Conservation (phyloP, 129 eudicot genomes). For the Helichrysum umbraculigerum region DNA sequence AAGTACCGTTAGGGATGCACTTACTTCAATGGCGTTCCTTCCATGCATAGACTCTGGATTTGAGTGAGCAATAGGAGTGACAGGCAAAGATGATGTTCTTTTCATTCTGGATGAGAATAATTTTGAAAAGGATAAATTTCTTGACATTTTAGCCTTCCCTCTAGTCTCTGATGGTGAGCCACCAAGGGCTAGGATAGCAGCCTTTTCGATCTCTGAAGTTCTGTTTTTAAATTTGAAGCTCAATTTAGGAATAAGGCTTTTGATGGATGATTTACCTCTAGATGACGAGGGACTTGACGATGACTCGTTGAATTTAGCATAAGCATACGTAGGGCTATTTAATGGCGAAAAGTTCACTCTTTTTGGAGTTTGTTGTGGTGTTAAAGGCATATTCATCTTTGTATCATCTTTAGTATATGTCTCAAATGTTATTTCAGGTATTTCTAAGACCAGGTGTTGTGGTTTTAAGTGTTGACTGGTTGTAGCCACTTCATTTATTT, state of each 20-base stretch:
- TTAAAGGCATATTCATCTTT: slow-evolving; percentile 51
- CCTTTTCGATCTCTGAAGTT: slow-evolving; percentile 73
- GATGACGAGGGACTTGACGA: slow-evolving; percentile 49
- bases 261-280: slow-evolving; percentile 57
- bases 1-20: slow-evolving; percentile 40
- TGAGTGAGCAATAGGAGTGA: slow-evolving; percentile 75
- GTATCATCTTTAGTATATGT: slow-evolving; percentile 49
- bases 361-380: slow-evolving; percentile 68
- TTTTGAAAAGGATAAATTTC: slow-evolving; percentile 63
- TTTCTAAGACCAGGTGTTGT: slow-evolving; percentile 41
- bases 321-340: slow-evolving; percentile 49
- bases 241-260: slow-evolving; percentile 68
- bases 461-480: slow-evolving; percentile 30
- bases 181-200: slow-evolving; percentile 76
- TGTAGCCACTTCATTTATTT: slow-evolving; percentile 58
- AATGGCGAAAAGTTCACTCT: slow-evolving; percentile 76
- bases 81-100: slow-evolving; percentile 72
- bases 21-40: slow-evolving; percentile 45
- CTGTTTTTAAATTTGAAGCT: slow-evolving; percentile 72
- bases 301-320: slow-evolving; percentile 37
- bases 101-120: slow-evolving; percentile 54
- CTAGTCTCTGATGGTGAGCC: slow-evolving; percentile 56
- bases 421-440: slow-evolving; percentile 45
- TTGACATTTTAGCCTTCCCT: slow-evolving; percentile 40
- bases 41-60: slow-evolving; percentile 93